Base-by-base conservation (phyloP, 805 yeast genomes). In the Sugiyamaella qingdaonensis region DNA sequence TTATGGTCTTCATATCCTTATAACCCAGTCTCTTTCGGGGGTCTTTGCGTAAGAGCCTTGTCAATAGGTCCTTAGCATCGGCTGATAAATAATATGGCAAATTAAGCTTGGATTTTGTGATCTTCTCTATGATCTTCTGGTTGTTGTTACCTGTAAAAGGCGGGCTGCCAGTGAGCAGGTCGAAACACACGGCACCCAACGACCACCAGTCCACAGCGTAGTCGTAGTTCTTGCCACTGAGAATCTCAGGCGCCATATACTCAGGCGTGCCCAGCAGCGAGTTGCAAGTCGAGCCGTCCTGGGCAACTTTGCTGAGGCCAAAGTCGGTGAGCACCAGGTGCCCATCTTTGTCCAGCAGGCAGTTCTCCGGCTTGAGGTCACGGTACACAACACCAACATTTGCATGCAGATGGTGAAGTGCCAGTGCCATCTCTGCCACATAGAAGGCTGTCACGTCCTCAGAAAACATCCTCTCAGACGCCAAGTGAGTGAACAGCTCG, bases 131-230 rank as follows among this genome's bases (percentile, higher is more conserved):
- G 31, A 89, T 86, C 44, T 78, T 79, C 64, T 85, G 84, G 62
- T 86, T 85, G 61, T 85, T 86, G 51, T 79, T 84, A 2, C 96
- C 97, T 0, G 94, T 86, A 68, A 87, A 88, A 1, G 96, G 96
- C 0, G 97, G 96, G 46, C 83, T 77, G 0, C 96, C 96, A 0
- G 91, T 84, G 48, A 89, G 73, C 78, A 89, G 77, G 66, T 90
- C 96, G 62, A 72, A 86, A 47, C 84, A 72, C 5, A 89, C 84
- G 46, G 95, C 86, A 0, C 96, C 97, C 33, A 90, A 70, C 0
- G 96, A 88, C 89, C 96, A 89, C 87, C 95, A 88, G 67, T 89
- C 97, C 47, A 90, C 94, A 32, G 82, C 77, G 51, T 80, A 84
- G 61, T 85, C 89, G 67, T 89, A 90, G 14, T 82, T 80, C 60